Conservation (phyloP, 1,139 yeast species). For the Sugiyamaella japonica region DNA sequence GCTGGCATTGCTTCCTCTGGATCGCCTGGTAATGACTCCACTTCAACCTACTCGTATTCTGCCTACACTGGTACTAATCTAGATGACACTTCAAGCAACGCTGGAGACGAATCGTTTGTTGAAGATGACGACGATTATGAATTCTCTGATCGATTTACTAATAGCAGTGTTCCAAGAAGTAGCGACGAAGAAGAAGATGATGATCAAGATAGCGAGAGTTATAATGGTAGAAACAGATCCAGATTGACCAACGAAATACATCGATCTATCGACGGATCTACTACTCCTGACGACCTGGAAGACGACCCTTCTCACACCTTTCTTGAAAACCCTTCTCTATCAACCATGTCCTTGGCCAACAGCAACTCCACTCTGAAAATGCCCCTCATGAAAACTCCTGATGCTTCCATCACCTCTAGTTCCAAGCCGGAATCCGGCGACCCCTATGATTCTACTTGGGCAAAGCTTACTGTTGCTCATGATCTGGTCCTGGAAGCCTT, state of each 20-base stretch:
- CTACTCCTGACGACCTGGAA: background rate
- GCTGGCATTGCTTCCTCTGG: no score
- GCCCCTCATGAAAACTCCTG: slow-evolving; percentile 21
- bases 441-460: slow-evolving; percentile 3
- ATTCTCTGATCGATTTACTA: slow-evolving; percentile 13
- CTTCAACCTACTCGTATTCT: background rate
- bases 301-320: slow-evolving; percentile 10
- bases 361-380: slow-evolving; percentile 26
- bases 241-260: no score
- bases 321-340: slow-evolving; percentile 19
- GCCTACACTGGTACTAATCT: slow-evolving; percentile 1
- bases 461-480: slow-evolving; percentile 8
- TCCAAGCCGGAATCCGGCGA: background rate
- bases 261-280: no score
- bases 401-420: slow-evolving; percentile 4
- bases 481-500: slow-evolving; percentile 2
- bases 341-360: slow-evolving; percentile 23
- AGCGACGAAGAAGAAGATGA: slow-evolving; percentile 14
- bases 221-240: no score
- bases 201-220: background rate
- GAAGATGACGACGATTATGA: slow-evolving; percentile 16
- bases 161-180: slow-evolving; percentile 15
- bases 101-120: slow-evolving; percentile 14
- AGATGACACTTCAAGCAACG: slow-evolving; percentile 12
- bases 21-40: no score